These are phyloP conservation scores for Populus nigra DNA, from an alignment of 345 rosid genomes.

Conservation along the genomic window DNA sequence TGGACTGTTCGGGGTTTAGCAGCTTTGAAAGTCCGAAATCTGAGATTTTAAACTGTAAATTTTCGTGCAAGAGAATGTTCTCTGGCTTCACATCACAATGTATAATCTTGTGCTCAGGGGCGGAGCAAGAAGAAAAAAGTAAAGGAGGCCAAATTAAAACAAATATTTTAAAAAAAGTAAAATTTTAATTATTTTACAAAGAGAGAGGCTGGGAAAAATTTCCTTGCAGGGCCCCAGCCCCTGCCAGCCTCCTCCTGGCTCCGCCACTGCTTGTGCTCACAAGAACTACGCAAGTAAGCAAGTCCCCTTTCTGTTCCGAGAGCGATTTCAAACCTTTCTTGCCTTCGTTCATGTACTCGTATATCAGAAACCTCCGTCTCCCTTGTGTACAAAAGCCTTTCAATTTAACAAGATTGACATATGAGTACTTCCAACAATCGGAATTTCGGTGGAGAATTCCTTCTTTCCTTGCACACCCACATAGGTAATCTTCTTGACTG, in stretches of 20 bases:
- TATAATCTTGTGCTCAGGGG: slow-evolving; percentile 18
- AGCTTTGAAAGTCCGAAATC: slow-evolving; percentile 34
- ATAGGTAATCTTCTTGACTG: slow-evolving; percentile 24
- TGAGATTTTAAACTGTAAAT: slow-evolving; percentile 21
- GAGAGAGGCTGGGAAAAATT: too few relatives aligned
- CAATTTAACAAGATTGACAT: slow-evolving; percentile 23
- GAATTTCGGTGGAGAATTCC: slow-evolving; percentile 26
- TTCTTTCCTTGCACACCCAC: slow-evolving; percentile 23
- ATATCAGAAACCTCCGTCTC: slow-evolving; percentile 21
- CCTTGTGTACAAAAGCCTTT: slow-evolving; percentile 26
- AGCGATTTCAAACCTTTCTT: slow-evolving; percentile 23
- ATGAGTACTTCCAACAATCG: slow-evolving; percentile 23
- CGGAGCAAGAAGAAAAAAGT: too few relatives aligned
- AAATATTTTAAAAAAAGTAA: too few relatives aligned
- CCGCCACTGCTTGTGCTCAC: slow-evolving; percentile 17
- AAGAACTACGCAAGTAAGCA: slow-evolving; percentile 18
- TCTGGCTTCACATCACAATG: slow-evolving; percentile 31
- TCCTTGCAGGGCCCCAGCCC: too few relatives aligned
- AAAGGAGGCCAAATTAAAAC: too few relatives aligned
- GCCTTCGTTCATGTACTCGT: slow-evolving; percentile 30
- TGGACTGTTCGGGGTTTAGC: slow-evolving; percentile 21
- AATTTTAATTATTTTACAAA: too few relatives aligned
- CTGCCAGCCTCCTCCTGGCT: too few relatives aligned
- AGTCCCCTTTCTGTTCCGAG: slow-evolving; percentile 30
- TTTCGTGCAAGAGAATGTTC: slow-evolving; percentile 24